These are phyloP conservation scores for Termitomyces sp. DNA, from an alignment of 768 basidiomycete species.

Conservation along the genomic window DNA sequence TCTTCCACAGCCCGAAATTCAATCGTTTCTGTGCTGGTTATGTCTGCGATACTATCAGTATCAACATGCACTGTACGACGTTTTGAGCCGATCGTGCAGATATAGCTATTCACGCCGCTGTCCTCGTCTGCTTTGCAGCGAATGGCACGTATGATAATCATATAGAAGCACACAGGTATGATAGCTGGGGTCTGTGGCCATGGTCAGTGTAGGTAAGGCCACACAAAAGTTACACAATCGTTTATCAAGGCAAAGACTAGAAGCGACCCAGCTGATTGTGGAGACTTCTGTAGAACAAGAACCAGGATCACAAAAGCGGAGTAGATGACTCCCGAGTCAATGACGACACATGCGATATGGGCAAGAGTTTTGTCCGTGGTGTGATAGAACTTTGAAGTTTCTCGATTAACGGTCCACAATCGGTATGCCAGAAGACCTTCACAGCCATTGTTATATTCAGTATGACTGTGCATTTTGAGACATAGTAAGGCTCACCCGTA, in stretches of 20 bases:
- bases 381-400: neutral
- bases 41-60: no score
- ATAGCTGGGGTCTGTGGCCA: neutral
- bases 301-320: neutral
- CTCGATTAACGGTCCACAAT: neutral
- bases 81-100: neutral
- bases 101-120: neutral
- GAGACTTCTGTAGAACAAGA: neutral
- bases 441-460: neutral
- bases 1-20: neutral
- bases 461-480: no score
- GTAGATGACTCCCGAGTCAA: constrained; percentile 5
- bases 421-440: constrained; percentile 7
- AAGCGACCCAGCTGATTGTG: neutral
- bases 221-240: neutral
- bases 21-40: neutral
- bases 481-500: neutral
- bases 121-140: neutral
- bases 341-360: neutral
- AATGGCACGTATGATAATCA: neutral
- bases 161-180: constrained; percentile 2
- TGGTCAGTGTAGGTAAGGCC: neutral
- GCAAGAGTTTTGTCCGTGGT: neutral
- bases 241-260: neutral
- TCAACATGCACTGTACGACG: no score